Evolutionary conservation across 768 basidiomycete species (phyloP).

Genomic region (Hygrophoropsis aurantiaca): DNA sequence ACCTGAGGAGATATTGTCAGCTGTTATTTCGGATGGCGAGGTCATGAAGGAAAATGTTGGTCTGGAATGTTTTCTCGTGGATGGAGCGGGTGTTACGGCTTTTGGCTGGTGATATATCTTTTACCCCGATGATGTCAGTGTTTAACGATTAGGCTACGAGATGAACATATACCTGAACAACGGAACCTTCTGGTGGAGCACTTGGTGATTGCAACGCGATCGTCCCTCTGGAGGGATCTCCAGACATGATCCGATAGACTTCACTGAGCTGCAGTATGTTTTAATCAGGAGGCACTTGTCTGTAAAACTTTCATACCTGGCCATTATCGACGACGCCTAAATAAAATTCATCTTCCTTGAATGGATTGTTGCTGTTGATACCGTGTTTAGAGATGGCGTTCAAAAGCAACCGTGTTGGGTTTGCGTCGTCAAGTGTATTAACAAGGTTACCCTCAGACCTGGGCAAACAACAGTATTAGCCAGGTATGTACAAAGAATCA

Average conservation of each 20-base stretch:
- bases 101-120: conserved; percentile 45
- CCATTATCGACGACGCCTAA: conserved; percentile 39
- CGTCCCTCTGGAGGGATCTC: conserved; percentile 69
- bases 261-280: conserved; percentile 36
- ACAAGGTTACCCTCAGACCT: conserved; percentile 78
- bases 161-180: conserved; percentile 47
- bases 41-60: conserved; percentile 23
- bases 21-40: conserved; percentile 5
- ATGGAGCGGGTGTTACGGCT: conserved; percentile 9
- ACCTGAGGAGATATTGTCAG: background rate
- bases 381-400: conserved; percentile 44
- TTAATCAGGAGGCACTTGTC: background rate
- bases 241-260: conserved; percentile 62
- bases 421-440: conserved; percentile 51
- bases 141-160: background rate
- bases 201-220: conserved; percentile 57
- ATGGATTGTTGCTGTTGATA: conserved; percentile 22
- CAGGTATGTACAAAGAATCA: background rate
- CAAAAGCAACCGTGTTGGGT: conserved; percentile 63
- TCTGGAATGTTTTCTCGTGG: background rate
- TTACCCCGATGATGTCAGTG: background rate
- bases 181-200: conserved; percentile 50
- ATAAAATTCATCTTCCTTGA: conserved; percentile 60
- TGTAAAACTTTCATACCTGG: conserved; percentile 11
- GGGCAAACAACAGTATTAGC: background rate